phyloP scores from a whole-genome alignment of 163 green algal genomes.

The Dunaliella salina region DNA sequence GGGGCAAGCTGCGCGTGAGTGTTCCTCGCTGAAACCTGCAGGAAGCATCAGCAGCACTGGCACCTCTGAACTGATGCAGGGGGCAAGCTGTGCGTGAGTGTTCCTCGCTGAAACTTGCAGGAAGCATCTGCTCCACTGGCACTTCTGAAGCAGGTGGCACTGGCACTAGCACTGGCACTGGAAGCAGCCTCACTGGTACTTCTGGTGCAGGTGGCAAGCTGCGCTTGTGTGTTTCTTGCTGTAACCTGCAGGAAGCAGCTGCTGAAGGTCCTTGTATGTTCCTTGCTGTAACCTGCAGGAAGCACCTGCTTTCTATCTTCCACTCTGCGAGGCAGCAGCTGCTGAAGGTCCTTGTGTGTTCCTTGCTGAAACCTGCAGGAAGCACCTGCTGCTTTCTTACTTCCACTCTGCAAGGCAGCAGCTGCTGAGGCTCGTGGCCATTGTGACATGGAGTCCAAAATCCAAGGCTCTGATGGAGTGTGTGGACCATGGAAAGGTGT shows the following conservation, averaged over 20 bases:
- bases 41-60: no score
- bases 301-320: slow-evolving; percentile 38
- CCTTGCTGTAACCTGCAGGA: slow-evolving; percentile 23
- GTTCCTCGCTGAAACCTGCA: no score
- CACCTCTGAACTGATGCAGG: no score
- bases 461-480: slow-evolving; percentile 15
- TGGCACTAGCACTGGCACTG: no score
- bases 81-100: no score
- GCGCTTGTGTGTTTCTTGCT: not conserved
- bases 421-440: slow-evolving; percentile 38
- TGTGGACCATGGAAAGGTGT: slow-evolving; percentile 32
- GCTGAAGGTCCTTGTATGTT: slow-evolving; percentile 18
- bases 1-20: no score
- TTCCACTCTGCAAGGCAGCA: slow-evolving; percentile 42
- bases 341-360: slow-evolving; percentile 17
- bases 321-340: slow-evolving; percentile 45
- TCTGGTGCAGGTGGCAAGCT: slow-evolving; percentile 28
- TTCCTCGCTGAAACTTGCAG: slow-evolving; percentile 17
- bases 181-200: slow-evolving; percentile 30
- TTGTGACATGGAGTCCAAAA: slow-evolving; percentile 38
- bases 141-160: no score
- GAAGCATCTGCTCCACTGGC: slow-evolving; percentile 25
- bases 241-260: slow-evolving; percentile 42
- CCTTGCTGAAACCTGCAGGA: slow-evolving; percentile 21
- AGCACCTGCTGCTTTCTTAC: slow-evolving; percentile 34